These are phyloP conservation scores for Pyropia haitanensis DNA, from an alignment of 23 red algal species.

Conservation along the genomic window DNA sequence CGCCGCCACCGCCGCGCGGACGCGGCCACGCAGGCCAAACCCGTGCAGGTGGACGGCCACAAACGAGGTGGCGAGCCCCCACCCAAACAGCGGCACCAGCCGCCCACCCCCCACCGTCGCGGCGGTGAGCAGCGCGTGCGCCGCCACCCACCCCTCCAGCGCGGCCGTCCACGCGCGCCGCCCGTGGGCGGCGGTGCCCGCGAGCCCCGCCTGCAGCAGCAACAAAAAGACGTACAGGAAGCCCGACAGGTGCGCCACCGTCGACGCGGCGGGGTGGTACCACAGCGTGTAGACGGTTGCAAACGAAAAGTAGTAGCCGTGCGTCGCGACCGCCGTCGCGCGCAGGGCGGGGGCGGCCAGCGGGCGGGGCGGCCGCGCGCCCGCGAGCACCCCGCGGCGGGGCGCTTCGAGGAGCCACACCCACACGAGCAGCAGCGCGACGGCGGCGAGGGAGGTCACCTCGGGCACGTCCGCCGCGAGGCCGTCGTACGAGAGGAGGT, in stretches of 20 bases:
- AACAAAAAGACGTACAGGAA: not conserved
- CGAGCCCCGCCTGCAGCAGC: not conserved
- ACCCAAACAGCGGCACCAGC: not conserved
- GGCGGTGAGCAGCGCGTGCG: not conserved
- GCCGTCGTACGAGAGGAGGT: not conserved
- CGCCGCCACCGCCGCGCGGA: too few species aligned
- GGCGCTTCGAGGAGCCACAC: not conserved
- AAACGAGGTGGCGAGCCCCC: not conserved
- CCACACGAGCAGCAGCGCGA: not conserved
- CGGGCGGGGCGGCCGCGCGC: not conserved
- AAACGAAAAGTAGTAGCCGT: not conserved
- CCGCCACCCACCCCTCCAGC: not conserved
- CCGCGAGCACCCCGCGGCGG: not conserved
- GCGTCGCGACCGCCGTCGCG: not conserved
- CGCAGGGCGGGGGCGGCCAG: not conserved
- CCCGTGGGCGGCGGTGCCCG: not conserved
- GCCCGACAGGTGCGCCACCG: not conserved
- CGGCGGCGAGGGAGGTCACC: not conserved
- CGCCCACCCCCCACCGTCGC: not conserved
- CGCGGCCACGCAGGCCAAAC: not conserved
- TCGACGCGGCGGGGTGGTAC: not conserved
- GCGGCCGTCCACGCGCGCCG: not conserved
- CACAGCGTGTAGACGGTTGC: not conserved
- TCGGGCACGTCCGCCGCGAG: not conserved
- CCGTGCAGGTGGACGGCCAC: slow-evolving; percentile 1